phyloP scores from a whole-genome alignment of 805 yeast genomes.

The Myxozyma mucilagina region DNA sequence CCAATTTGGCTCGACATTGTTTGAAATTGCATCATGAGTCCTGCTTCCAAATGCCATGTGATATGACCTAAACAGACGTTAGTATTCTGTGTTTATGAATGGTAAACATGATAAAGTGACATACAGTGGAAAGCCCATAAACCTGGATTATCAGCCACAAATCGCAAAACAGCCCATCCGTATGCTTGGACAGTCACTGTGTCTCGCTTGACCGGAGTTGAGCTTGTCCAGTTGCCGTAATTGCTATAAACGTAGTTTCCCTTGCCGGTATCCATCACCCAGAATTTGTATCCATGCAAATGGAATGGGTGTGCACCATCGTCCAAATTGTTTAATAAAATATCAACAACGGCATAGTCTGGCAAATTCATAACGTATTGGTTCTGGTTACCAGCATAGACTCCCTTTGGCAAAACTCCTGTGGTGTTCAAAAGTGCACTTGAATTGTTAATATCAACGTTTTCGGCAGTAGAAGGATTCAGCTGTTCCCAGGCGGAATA shows the following conservation, averaged over 20 bases:
- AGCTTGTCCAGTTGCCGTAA: constrained; percentile 49
- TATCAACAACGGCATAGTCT: constrained; percentile 60
- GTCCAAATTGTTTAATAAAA: constrained; percentile 71
- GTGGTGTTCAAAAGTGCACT: neutral
- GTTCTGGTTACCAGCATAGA: constrained; percentile 29
- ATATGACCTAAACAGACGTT: constrained; percentile 84
- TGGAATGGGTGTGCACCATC: constrained; percentile 94
- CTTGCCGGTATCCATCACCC: constrained; percentile 62
- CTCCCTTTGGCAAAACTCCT: constrained; percentile 16
- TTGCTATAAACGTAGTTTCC: constrained; percentile 45
- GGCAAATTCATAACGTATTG: constrained; percentile 40
- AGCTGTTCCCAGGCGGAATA: constrained; percentile 25
- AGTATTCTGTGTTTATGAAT: constrained; percentile 27
- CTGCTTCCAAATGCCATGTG: constrained; percentile 93
- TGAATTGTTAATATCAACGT: constrained; percentile 1
- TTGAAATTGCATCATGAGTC: constrained; percentile 50
- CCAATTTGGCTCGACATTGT: constrained; percentile 33
- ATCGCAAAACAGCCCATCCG: constrained; percentile 57
- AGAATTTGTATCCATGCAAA: constrained; percentile 86
- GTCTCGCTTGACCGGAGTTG: constrained; percentile 65
- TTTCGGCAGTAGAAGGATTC: neutral
- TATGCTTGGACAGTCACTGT: constrained; percentile 66
- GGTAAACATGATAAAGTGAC: neutral
- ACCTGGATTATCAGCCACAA: constrained; percentile 85
- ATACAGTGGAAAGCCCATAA: constrained; percentile 89